Evolutionary conservation across 23 red algal genomes (phyloP), one percentile per base, ranked within the genome.

Genomic region (Gracilaria domingensis): DNA sequence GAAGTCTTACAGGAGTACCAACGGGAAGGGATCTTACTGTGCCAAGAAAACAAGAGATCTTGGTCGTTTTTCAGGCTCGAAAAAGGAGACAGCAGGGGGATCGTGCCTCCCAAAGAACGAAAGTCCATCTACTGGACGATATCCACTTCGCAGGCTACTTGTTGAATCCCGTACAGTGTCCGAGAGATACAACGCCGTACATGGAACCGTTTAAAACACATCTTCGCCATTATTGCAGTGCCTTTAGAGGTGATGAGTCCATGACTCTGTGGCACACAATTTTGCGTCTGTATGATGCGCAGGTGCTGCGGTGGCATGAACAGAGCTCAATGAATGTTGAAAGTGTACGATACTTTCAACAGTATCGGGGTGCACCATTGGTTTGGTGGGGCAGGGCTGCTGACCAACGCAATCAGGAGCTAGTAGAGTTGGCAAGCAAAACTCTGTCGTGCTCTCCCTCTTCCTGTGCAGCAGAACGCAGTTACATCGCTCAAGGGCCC

Each of bases 101-200:
- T 48, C 45, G 59, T 83, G 50, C 50, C 37, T 61, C 50, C 49
- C 45, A 12, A 48, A 48, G 45, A 48, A 83, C 32, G 25, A 60
- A 61, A 24, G 80, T 83, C 28, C 80, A 54, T 61, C 38, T 83
- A 44, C 56, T 83, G 35, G 80, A 83, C 55, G 80, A 83, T 30
- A 66, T 83, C 58, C 58, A 61, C 40, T 83, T 59, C 33, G 77
- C 56, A 24, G 49, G 53, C 30, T 30, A 83, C 29, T 30, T 60
- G 24, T 39, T 83, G 34, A 54, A 83, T 40, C 80, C 80, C 53
- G 23, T 60, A 29, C 49, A 30, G 48, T 37, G 50, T 83, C 56
- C 80, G 58, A 61, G 56, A 30, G 80, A 83, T 61, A 58, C 75
- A 58, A 44, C 23, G 20, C 35, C 36, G 20, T 49, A 36, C 35